Evolutionary conservation across 169 alveolate genomes (phyloP).

Genomic region (Ichthyophthirius multifiliis): DNA sequence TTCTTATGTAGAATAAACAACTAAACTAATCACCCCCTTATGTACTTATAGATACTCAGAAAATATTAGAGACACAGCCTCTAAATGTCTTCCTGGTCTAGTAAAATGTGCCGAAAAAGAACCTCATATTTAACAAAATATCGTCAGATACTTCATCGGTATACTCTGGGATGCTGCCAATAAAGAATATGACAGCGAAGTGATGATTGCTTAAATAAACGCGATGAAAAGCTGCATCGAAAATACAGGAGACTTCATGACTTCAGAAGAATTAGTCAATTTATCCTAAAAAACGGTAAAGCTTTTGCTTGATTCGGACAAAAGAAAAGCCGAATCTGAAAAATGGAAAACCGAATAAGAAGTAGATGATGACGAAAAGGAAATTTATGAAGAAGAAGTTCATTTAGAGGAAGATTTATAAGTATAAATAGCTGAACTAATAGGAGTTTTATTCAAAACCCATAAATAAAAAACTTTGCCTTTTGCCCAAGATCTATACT

Average conservation of each 20-base stretch:
- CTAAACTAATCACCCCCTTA: constrained; percentile 47
- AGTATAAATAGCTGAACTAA: constrained; percentile 69
- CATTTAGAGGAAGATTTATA: constrained; percentile 73
- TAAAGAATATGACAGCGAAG: constrained; percentile 73
- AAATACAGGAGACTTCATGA: constrained; percentile 52
- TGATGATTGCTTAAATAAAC: constrained; percentile 52
- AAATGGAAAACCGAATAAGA: constrained; percentile 53
- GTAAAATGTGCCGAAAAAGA: constrained; percentile 57
- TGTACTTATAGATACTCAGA: constrained; percentile 54
- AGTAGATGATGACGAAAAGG: constrained; percentile 61
- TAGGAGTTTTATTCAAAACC: constrained; percentile 83
- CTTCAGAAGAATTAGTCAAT: constrained; percentile 61
- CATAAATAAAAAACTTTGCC: constrained; percentile 55
- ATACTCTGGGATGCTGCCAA: constrained; percentile 59
- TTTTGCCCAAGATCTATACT: constrained; percentile 54
- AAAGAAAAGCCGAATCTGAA: constrained; percentile 52
- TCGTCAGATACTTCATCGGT: constrained; percentile 55
- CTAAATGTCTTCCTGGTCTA: constrained; percentile 67
- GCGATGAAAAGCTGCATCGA: constrained; percentile 64
- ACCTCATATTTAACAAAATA: too few relatives aligned
- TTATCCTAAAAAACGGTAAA: constrained; percentile 52
- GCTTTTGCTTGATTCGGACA: constrained; percentile 50
- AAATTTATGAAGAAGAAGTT: constrained; percentile 58
- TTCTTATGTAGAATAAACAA: constrained; percentile 63
- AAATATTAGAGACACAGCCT: constrained; percentile 71